Conservation (phyloP, 306 rosid genomes). For the Malus asiatica region DNA sequence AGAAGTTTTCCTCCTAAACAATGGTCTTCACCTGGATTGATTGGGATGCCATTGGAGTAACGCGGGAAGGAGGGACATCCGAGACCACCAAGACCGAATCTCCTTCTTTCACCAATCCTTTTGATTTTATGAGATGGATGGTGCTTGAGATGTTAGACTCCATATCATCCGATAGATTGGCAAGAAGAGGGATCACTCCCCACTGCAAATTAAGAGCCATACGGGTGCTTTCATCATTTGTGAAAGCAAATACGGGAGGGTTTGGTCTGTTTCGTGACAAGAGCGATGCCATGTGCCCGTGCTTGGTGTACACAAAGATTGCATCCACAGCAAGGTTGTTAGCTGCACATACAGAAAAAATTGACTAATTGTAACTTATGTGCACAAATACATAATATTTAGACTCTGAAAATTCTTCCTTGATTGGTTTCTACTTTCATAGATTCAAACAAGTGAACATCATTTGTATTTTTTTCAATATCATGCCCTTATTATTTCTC, state of each 20-base stretch:
- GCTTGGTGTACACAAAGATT: constrained; percentile 75
- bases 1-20: constrained; percentile 13
- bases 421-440: not conserved
- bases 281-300: constrained; percentile 84
- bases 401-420: not conserved
- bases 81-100: constrained; percentile 71
- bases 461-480: not conserved
- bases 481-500: not conserved
- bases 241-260: constrained; percentile 87
- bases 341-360: constrained; percentile 41
- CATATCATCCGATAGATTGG: constrained; percentile 57
- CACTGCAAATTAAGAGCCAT: constrained; percentile 74
- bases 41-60: constrained; percentile 50
- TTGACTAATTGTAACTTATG: not conserved
- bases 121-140: constrained; percentile 47
- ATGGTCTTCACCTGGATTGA: constrained; percentile 80
- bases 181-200: constrained; percentile 74
- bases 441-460: not conserved
- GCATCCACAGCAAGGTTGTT: constrained; percentile 90
- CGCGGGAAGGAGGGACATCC: constrained; percentile 45
- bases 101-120: constrained; percentile 50
- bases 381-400: not conserved
- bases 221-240: constrained; percentile 44
- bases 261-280: constrained; percentile 76
- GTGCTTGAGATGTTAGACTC: constrained; percentile 67